These are phyloP conservation scores for Ustilago bromivora DNA, from an alignment of 1,284 basidiomycete genomes.

Conservation along the genomic window DNA sequence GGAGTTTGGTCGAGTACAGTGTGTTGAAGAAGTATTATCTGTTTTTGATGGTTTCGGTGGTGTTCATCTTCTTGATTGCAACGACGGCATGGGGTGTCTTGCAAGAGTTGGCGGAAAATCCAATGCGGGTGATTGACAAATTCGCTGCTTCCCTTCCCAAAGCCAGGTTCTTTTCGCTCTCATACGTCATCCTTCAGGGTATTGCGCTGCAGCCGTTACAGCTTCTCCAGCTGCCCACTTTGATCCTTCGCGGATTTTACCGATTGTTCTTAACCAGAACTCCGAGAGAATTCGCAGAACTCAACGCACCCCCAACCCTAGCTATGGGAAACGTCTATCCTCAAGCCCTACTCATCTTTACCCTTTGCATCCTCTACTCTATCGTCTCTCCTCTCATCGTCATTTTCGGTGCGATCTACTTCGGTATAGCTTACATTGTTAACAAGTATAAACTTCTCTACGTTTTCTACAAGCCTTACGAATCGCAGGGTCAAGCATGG, in stretches of 20 bases:
- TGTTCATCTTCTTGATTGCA: conserved; percentile 93
- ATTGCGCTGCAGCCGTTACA: conserved; percentile 95
- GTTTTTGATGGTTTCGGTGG: conserved; percentile 91
- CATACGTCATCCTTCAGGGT: conserved; percentile 93
- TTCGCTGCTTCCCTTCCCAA: conserved; percentile 59
- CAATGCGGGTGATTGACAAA: conserved; percentile 67
- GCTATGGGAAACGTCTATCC: conserved; percentile 80
- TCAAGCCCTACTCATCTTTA: conserved; percentile 93
- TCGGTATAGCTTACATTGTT: conserved; percentile 82
- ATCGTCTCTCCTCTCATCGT: conserved; percentile 94
- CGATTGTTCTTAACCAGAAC: conserved; percentile 56
- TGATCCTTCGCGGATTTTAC: conserved; percentile 54
- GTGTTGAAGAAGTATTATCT: conserved; percentile 85
- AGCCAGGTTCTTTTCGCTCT: conserved; percentile 87
- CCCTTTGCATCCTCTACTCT: conserved; percentile 92
- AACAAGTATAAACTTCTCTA: conserved; percentile 98
- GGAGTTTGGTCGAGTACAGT: conserved; percentile 93
- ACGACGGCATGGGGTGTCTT: conserved; percentile 86
- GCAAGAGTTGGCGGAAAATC: conserved; percentile 64
- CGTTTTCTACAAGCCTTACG: conserved; percentile 93
- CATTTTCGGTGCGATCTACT: conserved; percentile 93
- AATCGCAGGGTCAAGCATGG: conserved; percentile 93
- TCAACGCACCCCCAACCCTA: conserved; percentile 96
- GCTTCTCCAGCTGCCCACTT: conserved; percentile 72
- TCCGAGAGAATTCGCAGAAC: conserved; percentile 84